These are phyloP conservation scores for Pholiota microspora DNA, from an alignment of 768 basidiomycete genomes.

Conservation along the genomic window DNA sequence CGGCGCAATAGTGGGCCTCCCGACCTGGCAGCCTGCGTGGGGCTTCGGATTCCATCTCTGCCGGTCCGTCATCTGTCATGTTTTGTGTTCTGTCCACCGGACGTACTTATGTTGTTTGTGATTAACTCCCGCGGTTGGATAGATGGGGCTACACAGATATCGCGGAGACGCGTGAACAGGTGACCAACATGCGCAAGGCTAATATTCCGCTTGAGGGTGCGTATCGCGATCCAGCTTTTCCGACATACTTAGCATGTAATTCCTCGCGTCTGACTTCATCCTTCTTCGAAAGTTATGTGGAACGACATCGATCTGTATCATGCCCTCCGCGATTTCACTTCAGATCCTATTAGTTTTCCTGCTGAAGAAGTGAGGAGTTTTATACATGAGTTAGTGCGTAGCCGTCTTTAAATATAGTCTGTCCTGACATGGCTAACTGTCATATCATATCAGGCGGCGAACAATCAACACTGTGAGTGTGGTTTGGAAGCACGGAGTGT, in stretches of 20 bases:
- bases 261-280: constrained; percentile 1
- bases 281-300: constrained; percentile 57
- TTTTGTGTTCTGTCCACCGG: neutral
- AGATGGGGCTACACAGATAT: constrained; percentile 45
- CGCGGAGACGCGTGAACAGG: constrained; percentile 50
- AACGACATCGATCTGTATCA: constrained; percentile 77
- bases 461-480: constrained; percentile 17
- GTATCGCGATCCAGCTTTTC: constrained; percentile 6
- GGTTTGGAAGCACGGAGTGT: constrained; percentile 26
- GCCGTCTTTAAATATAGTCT: neutral
- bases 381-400: constrained; percentile 31
- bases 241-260: neutral
- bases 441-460: constrained; percentile 9
- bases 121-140: constrained; percentile 23
- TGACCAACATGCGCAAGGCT: constrained; percentile 59
- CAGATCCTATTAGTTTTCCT: constrained; percentile 64
- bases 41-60: constrained; percentile 79
- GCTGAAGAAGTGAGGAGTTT: constrained; percentile 49
- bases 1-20: constrained; percentile 60
- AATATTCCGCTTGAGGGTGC: constrained; percentile 76
- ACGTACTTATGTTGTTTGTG: too few species aligned
- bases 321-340: constrained; percentile 65
- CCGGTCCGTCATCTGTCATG: constrained; percentile 35
- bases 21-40: constrained; percentile 73
- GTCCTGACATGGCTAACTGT: neutral